Evolutionary conservation across 1,284 basidiomycete genomes (phyloP).

Genomic region (Tranzscheliella williamsii): DNA sequence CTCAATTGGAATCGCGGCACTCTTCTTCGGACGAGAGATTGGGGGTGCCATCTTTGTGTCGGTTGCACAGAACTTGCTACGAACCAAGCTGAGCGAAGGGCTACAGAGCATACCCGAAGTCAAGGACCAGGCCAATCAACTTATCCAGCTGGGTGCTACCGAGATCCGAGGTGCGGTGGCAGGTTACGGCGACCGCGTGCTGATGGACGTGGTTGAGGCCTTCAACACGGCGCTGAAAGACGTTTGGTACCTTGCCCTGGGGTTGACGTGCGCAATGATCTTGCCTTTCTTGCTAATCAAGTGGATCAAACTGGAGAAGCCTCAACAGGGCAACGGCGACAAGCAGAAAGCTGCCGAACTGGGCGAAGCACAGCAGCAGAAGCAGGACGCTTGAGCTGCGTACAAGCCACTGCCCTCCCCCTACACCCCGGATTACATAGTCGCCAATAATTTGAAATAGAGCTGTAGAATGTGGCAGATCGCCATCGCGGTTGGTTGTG

Average conservation of each 20-base stretch:
- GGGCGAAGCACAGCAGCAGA: too few relatives aligned
- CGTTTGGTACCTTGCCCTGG: slow-evolving; percentile 17
- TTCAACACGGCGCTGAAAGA: slow-evolving; percentile 10
- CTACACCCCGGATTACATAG: too few relatives aligned
- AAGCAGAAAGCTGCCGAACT: neutral
- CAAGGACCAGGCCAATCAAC: slow-evolving; percentile 1
- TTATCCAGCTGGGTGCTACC: slow-evolving; percentile 1
- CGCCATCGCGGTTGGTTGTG: too few relatives aligned
- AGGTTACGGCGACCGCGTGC: slow-evolving; percentile 1
- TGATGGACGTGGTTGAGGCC: slow-evolving; percentile 2
- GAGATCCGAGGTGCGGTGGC: slow-evolving; percentile 6
- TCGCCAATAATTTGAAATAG: too few relatives aligned
- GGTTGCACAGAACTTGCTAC: slow-evolving; percentile 10
- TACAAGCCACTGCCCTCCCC: too few relatives aligned
- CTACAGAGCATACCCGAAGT: slow-evolving; percentile 6
- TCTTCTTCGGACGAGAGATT: slow-evolving; percentile 21
- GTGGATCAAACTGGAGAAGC: slow-evolving; percentile 17
- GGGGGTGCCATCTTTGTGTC: slow-evolving; percentile 16
- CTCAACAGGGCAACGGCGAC: slow-evolving; percentile 1
- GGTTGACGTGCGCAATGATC: slow-evolving; percentile 4
- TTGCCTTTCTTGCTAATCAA: slow-evolving; percentile 13
- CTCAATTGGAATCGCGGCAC: slow-evolving; percentile 8
- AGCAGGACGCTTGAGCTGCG: too few relatives aligned
- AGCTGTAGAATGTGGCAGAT: too few relatives aligned
- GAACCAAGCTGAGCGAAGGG: slow-evolving; percentile 2